These are phyloP conservation scores for Ascochyta koolunga DNA, from an alignment of 2,329 filamentous ascomycete species.

Conservation along the genomic window DNA sequence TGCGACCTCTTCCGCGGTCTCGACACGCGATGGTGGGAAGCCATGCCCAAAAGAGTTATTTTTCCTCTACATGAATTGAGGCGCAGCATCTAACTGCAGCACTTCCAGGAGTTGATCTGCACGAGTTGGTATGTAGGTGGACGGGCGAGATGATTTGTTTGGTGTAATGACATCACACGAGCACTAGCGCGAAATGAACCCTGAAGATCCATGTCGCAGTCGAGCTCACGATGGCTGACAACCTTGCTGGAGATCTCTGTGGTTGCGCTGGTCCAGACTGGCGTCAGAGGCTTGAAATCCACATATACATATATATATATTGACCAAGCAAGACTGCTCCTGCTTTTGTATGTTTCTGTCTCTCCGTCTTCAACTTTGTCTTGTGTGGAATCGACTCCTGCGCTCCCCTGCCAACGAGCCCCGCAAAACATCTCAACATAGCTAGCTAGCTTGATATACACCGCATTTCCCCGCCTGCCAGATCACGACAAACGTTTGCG, in stretches of 20 bases:
- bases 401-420: slow-evolving; percentile 12
- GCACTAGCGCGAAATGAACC: slow-evolving; percentile 11
- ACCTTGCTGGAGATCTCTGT: too few species aligned
- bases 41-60: neutral
- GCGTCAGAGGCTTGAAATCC: slow-evolving; percentile 5
- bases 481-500: neutral
- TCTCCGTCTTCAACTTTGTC: neutral
- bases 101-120: slow-evolving; percentile 7
- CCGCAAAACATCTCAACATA: slow-evolving; percentile 14
- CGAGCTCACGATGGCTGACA: slow-evolving; percentile 8
- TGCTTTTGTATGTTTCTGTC: neutral
- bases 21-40: neutral
- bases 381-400: neutral
- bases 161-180: slow-evolving; percentile 9
- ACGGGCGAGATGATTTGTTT: neutral
- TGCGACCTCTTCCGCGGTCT: neutral
- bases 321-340: neutral
- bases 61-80: neutral
- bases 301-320: slow-evolving; percentile 14
- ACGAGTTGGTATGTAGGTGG: slow-evolving; percentile 9
- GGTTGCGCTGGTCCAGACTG: slow-evolving; percentile 10
- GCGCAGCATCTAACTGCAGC: slow-evolving; percentile 10
- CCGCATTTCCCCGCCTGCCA: neutral
- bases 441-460: slow-evolving; percentile 6
- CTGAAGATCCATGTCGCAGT: slow-evolving; percentile 5